phyloP scores from a whole-genome alignment of 176 grass and related monocot species.

The Lolium multiflorum region DNA sequence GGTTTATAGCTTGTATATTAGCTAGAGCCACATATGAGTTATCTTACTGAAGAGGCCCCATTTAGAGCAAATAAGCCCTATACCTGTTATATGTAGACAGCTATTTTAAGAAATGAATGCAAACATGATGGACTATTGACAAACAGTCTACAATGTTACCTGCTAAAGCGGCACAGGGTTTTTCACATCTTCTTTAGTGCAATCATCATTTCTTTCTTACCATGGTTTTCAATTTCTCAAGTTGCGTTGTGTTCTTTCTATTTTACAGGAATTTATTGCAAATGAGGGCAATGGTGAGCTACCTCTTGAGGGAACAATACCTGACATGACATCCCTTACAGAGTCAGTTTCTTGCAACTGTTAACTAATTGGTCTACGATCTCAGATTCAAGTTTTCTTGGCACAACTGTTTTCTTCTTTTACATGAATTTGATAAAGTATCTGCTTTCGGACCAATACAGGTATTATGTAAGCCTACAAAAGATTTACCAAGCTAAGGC shows the following conservation, averaged over 20 bases:
- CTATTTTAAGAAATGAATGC: conserved; percentile 28
- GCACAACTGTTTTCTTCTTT: conserved; percentile 9
- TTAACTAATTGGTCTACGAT: conserved; percentile 6
- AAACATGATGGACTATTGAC: not conserved
- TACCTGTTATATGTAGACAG: not conserved
- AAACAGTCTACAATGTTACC: not conserved
- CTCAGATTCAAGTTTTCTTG: conserved; percentile 11
- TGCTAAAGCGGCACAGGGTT: not conserved
- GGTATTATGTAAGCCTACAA: conserved; percentile 92
- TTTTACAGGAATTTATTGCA: conserved; percentile 79
- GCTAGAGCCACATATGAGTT: conserved; percentile 14
- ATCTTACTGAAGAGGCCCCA: conserved; percentile 5
- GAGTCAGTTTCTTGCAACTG: conserved; percentile 60
- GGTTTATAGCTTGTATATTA: not conserved
- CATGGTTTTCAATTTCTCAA: conserved; percentile 18
- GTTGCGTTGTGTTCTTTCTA: conserved; percentile 6
- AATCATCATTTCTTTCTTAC: not conserved
- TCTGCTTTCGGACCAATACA: conserved; percentile 41
- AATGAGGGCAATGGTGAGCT: conserved; percentile 86
- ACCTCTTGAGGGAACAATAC: conserved; percentile 93
- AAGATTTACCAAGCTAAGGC: conserved; percentile 96
- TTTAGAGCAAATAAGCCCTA: not conserved
- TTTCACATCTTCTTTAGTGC: conserved; percentile 10
- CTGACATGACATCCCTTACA: conserved; percentile 97
- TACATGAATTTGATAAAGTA: conserved; percentile 17